Evolutionary conservation across 352 stramenopile genomes (phyloP).

Genomic region (Phytopythium delawarense): DNA sequence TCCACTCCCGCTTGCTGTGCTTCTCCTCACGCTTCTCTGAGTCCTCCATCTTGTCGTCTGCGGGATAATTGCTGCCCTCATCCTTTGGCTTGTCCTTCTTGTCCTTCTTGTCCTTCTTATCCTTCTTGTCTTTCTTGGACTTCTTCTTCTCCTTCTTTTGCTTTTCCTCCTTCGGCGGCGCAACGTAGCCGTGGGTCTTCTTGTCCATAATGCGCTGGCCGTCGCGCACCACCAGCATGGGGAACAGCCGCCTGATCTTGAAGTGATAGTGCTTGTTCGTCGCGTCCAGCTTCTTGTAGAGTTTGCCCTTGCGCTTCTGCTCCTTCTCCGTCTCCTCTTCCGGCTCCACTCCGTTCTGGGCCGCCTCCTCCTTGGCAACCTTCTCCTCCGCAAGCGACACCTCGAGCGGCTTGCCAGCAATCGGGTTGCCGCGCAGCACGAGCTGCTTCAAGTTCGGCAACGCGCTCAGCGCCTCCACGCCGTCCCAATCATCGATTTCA

Average conservation of each 20-base stretch:
- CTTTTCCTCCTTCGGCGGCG: constrained; percentile 66
- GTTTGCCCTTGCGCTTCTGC: constrained; percentile 49
- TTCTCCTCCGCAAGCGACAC: constrained; percentile 12
- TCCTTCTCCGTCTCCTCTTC: constrained; percentile 26
- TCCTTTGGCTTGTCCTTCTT: constrained; percentile 5
- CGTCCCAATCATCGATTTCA: constrained; percentile 74
- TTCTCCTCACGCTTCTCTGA: constrained; percentile 1
- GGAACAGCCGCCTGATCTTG: constrained; percentile 86
- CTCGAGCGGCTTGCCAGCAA: constrained; percentile 54
- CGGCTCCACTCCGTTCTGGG: constrained; percentile 12
- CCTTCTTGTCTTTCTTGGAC: constrained; percentile 16
- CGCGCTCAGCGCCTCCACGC: constrained; percentile 53
- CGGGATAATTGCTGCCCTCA: constrained; percentile 5
- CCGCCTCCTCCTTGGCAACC: constrained; percentile 16
- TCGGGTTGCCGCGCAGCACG: constrained; percentile 76
- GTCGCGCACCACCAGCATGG: constrained; percentile 75
- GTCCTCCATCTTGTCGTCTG: constrained; percentile 7
- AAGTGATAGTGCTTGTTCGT: constrained; percentile 89
- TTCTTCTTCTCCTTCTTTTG: constrained; percentile 25
- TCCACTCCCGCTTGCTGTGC: background rate
- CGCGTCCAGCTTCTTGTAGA: constrained; percentile 60
- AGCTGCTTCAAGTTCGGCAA: constrained; percentile 75
- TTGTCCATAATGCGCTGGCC: constrained; percentile 75
- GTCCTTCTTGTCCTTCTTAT: constrained; percentile 17
- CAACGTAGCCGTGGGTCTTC: constrained; percentile 78